Conservation (phyloP, 2,329 filamentous ascomycete genomes). For the Orbilia quercus region DNA sequence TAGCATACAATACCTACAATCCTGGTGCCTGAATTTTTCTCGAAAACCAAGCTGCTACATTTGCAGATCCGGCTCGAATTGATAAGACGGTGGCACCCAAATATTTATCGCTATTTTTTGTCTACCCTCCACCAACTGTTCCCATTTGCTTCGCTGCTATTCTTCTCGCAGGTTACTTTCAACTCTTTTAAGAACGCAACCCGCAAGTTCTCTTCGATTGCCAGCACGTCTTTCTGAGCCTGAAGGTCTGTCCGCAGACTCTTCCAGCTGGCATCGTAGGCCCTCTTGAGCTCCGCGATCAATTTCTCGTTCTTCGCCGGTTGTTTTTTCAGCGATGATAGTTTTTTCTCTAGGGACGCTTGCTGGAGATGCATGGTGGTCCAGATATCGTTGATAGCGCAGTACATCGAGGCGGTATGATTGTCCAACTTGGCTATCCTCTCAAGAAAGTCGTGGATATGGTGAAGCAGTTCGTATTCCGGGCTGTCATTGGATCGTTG, state of each 20-base stretch:
- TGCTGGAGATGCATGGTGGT: constrained; percentile 31
- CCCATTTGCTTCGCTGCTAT: background rate
- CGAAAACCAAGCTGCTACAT: no score
- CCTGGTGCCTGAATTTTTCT: no score
- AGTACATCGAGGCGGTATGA: constrained; percentile 27
- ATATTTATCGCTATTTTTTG: background rate
- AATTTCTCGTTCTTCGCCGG: constrained; percentile 26
- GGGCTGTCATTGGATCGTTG: background rate
- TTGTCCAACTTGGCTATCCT: constrained; percentile 46
- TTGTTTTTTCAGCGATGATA: constrained; percentile 17
- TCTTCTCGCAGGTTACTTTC: constrained; percentile 21
- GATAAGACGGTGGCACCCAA: no score
- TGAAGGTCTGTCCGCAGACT: constrained; percentile 37
- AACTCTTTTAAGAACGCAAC: constrained; percentile 36
- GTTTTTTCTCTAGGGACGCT: constrained; percentile 15
- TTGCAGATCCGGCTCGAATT: no score
- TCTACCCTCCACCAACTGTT: constrained; percentile 35
- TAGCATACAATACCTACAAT: no score
- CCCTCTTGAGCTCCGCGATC: constrained; percentile 29
- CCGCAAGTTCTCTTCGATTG: constrained; percentile 43
- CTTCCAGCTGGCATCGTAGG: constrained; percentile 39
- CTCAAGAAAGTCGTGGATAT: constrained; percentile 28
- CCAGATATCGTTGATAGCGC: constrained; percentile 37
- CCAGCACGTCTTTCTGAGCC: constrained; percentile 42
- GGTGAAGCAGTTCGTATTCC: constrained; percentile 11